A percentile compares a stretch with the other conserved stretches of the same genome.
These are phyloP conservation scores for Fonsecaea pugnacius DNA, from an alignment of 2,329 filamentous ascomycete genomes.

Conservation along the genomic window DNA sequence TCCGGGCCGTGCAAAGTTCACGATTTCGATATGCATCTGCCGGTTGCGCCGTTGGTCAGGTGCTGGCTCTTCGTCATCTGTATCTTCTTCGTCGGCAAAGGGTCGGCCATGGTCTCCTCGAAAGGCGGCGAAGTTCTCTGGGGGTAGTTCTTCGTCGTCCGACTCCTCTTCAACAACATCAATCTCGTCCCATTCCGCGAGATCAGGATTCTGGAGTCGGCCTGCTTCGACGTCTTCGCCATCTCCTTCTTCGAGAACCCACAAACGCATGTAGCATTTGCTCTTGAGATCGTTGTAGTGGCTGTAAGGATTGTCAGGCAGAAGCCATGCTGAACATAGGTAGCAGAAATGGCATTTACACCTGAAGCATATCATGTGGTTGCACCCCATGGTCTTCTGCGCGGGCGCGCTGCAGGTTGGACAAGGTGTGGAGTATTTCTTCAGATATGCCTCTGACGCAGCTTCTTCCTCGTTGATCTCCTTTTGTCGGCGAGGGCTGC, in stretches of 20 bases:
- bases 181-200: conserved; percentile 44
- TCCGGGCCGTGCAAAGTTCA: conserved; percentile 37
- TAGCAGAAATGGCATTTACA: conserved; percentile 96
- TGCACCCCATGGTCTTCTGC: conserved; percentile 92
- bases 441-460: conserved; percentile 82
- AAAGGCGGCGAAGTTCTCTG: conserved; percentile 22
- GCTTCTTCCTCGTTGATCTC: conserved; percentile 84
- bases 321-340: conserved; percentile 84
- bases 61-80: conserved; percentile 43
- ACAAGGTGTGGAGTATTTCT: conserved; percentile 80
- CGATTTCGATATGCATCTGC: conserved; percentile 40
- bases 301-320: conserved; percentile 77
- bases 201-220: conserved; percentile 32
- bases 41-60: conserved; percentile 43
- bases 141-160: conserved; percentile 35
- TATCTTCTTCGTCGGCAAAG: conserved; percentile 39
- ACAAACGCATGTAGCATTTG: conserved; percentile 80
- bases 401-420: conserved; percentile 83
- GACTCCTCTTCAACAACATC: conserved; percentile 31
- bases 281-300: conserved; percentile 79
- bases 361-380: conserved; percentile 92
- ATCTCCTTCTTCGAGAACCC: conserved; percentile 86
- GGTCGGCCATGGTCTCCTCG: conserved; percentile 4
- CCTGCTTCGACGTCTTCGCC: conserved; percentile 46
- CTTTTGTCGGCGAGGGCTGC: conserved; percentile 66